phyloP scores from a whole-genome alignment of 768 basidiomycete genomes.

The Butyriboletus loyo region DNA sequence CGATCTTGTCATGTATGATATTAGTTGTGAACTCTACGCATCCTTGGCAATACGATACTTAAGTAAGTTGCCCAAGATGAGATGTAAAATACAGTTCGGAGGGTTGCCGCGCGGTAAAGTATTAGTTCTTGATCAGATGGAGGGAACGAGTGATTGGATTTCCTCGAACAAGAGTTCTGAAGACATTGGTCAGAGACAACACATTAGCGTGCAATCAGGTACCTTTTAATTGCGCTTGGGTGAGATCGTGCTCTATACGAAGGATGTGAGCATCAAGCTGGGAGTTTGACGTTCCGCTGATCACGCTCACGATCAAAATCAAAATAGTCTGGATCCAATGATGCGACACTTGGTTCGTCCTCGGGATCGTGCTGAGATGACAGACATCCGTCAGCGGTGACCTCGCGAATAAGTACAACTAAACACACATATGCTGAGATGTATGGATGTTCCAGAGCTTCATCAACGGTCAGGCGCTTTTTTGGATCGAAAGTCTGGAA shows the following conservation, averaged over 20 bases:
- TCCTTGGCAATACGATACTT: background rate
- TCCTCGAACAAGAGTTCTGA: conserved; percentile 76
- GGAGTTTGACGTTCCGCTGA: background rate
- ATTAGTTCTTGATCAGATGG: conserved; percentile 40
- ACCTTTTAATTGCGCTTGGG: conserved; percentile 71
- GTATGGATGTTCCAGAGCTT: conserved; percentile 82
- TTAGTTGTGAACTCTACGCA: conserved; percentile 4
- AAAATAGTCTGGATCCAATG: conserved; percentile 83
- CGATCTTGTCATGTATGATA: conserved; percentile 20
- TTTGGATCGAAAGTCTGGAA: conserved; percentile 81
- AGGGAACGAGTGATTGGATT: conserved; percentile 70
- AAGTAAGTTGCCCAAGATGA: background rate
- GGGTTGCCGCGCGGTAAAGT: background rate
- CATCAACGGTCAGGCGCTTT: conserved; percentile 78
- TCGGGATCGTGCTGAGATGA: conserved; percentile 71
- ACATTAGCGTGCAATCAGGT: background rate
- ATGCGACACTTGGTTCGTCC: conserved; percentile 81
- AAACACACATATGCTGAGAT: conserved; percentile 66
- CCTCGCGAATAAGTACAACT: background rate
- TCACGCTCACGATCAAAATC: conserved; percentile 74
- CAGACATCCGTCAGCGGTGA: background rate
- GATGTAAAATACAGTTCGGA: background rate
- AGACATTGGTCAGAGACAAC: conserved; percentile 6
- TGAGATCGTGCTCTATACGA: conserved; percentile 58
- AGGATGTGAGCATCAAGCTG: conserved; percentile 5